Base-by-base conservation (phyloP, 371 early-diverging fungal species). In the Apophysomyces elegans region DNA sequence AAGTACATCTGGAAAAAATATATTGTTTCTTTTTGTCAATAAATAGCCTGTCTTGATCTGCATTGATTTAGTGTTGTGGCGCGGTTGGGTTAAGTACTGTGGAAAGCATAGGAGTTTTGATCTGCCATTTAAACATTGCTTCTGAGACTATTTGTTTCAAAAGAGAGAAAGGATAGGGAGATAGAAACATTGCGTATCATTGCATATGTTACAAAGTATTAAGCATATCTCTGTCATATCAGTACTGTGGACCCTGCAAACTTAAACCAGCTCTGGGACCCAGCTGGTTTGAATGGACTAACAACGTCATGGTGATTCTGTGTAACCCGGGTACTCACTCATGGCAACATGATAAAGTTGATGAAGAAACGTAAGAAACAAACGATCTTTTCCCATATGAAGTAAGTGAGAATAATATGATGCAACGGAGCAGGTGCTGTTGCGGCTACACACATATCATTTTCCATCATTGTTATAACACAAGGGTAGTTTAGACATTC, bases 281-380 rank as follows among this genome's bases (percentile, higher is more conserved):
- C 54, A 26, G 18, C 11, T 18, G 6, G 54, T 4, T 50, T 50
- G 54, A 21, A 8, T 5, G 21, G 21, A 21, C 54, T 21, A 21
- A 18, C 18, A 50, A 50, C 54, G 54, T 50, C 54, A 50, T 50
- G 54, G 21, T 18, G 16, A 50, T n/a, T 50, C 54, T 8, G 54
- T 50, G 54, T 50, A 18, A 50, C 54, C 54, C 21, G 21, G 21
- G 54, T n/a, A 16, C 16, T 50, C 21, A 50, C 54, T 16, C 21
- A 50, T 50, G 21, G 54, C 16, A 26, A 50, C n/a, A 21, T 50
- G 54, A 50, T 50, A 50, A 50, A 50, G 21, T 21, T 50, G 54
- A 50, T 50, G 54, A 50, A 18, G 54, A 50, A 50, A 50, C 54
- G 54, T 50, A 50, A 21, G 54, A 50, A 50, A 50, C 21, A 50